These are phyloP conservation scores for Xylaria sp. DNA, from an alignment of 2,329 filamentous ascomycete species.

Conservation along the genomic window DNA sequence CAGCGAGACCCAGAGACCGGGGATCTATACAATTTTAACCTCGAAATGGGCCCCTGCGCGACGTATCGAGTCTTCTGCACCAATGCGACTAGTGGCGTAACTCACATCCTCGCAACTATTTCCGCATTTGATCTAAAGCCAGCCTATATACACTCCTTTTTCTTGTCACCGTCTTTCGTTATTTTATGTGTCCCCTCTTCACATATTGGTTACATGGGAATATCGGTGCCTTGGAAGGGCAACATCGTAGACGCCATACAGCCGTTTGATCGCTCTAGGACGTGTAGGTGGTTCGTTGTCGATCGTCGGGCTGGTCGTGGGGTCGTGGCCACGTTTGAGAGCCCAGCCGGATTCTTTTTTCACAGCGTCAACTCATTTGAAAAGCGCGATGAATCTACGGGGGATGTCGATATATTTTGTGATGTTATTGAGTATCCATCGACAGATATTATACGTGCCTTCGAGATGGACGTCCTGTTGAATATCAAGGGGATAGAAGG, in stretches of 20 bases:
- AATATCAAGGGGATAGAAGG: constrained; percentile 60
- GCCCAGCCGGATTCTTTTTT: constrained; percentile 79
- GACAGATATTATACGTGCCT: constrained; percentile 70
- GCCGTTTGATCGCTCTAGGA: constrained; percentile 66
- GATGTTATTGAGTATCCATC: constrained; percentile 74
- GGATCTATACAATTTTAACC: constrained; percentile 84
- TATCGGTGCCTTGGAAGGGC: constrained; percentile 70
- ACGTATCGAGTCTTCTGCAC: constrained; percentile 78
- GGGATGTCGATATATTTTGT: constrained; percentile 65
- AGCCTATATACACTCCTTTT: constrained; percentile 87
- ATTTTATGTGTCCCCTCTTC: constrained; percentile 78
- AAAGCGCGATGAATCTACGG: constrained; percentile 57
- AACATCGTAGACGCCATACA: constrained; percentile 77
- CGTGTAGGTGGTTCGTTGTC: constrained; percentile 78
- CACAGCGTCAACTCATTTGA: constrained; percentile 84
- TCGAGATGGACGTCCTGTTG: constrained; percentile 77
- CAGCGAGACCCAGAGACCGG: constrained; percentile 77
- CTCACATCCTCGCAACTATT: constrained; percentile 77
- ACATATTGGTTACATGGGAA: constrained; percentile 67
- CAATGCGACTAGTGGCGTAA: constrained; percentile 70
- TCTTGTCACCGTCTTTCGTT: constrained; percentile 76
- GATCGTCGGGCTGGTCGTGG: constrained; percentile 72
- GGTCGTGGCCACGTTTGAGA: constrained; percentile 75
- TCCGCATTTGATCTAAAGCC: constrained; percentile 59
- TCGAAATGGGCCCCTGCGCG: constrained; percentile 67